These are phyloP conservation scores for Beauveria bassiana DNA, from an alignment of 2,329 filamentous ascomycete genomes.

Conservation along the genomic window DNA sequence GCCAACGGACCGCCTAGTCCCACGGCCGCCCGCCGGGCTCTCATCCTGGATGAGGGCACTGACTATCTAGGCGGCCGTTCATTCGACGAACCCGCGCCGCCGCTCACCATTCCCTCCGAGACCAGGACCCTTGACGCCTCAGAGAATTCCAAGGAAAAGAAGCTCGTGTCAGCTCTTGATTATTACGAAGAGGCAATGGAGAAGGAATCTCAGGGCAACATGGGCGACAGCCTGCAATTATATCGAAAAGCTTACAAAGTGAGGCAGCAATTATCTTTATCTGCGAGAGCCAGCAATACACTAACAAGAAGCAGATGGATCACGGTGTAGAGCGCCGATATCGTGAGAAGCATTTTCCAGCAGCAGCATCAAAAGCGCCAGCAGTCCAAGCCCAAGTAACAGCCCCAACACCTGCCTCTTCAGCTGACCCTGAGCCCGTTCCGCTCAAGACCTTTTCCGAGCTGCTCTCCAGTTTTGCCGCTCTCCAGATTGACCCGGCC, in stretches of 20 bases:
- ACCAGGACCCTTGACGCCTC: constrained; percentile 14
- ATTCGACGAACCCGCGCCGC: constrained; percentile 23
- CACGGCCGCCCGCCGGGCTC: neutral
- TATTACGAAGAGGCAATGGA: constrained; percentile 90
- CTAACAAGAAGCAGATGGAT: constrained; percentile 56
- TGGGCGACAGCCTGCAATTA: constrained; percentile 80
- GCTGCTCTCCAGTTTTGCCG: constrained; percentile 69
- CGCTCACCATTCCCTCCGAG: constrained; percentile 6
- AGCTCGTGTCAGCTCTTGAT: constrained; percentile 73
- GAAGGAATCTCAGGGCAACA: constrained; percentile 73
- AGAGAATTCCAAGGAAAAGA: constrained; percentile 21
- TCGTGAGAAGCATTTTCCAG: constrained; percentile 81
- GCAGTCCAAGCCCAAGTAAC: constrained; percentile 11
- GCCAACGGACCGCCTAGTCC: constrained; percentile 10
- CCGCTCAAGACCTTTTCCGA: constrained; percentile 51
- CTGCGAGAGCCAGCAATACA: neutral
- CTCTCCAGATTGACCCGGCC: constrained; percentile 58
- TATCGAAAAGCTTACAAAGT: constrained; percentile 89
- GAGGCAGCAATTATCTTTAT: constrained; percentile 17
- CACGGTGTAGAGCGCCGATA: constrained; percentile 76
- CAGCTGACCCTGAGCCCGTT: constrained; percentile 18
- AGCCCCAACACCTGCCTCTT: constrained; percentile 29
- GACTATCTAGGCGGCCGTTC: constrained; percentile 22
- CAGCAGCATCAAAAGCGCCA: constrained; percentile 39
- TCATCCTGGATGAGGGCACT: constrained; percentile 19